Evolutionary conservation across 2,329 filamentous ascomycete genomes (phyloP).

Genomic region (Monilinia aucupariae): DNA sequence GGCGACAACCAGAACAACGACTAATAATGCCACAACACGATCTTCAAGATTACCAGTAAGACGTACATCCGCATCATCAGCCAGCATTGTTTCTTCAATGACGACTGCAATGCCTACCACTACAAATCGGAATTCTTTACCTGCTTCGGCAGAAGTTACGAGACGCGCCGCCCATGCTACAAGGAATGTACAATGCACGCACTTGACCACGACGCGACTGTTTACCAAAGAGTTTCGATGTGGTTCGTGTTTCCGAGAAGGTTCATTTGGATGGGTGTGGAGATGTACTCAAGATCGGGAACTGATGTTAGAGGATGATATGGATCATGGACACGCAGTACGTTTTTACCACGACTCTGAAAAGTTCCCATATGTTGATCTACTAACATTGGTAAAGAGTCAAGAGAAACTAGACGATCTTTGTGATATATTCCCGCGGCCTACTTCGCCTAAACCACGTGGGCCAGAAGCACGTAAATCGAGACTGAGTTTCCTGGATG

Average conservation of each 20-base stretch:
- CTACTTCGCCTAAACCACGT: conserved; percentile 22
- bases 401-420: conserved; percentile 28
- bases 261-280: conserved; percentile 67
- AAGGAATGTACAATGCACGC: conserved; percentile 49
- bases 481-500: conserved; percentile 35
- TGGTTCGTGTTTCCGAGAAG: conserved; percentile 49
- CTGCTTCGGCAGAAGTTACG: not conserved
- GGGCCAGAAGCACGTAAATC: conserved; percentile 26
- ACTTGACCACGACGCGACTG: conserved; percentile 62
- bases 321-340: conserved; percentile 33
- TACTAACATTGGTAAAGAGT: conserved; percentile 15
- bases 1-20: not conserved
- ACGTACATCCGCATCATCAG: conserved; percentile 9
- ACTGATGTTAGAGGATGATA: conserved; percentile 38
- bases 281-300: conserved; percentile 62
- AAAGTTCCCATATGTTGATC: conserved; percentile 24
- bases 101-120: not conserved
- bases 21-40: not conserved
- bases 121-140: conserved; percentile 4
- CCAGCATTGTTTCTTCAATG: conserved; percentile 10
- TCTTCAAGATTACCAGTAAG: not conserved
- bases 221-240: conserved; percentile 52
- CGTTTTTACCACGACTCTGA: conserved; percentile 5
- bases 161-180: conserved; percentile 9
- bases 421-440: conserved; percentile 26